Evolutionary conservation across 768 basidiomycete genomes (phyloP).

Genomic region (Leccinum truebloodii): DNA sequence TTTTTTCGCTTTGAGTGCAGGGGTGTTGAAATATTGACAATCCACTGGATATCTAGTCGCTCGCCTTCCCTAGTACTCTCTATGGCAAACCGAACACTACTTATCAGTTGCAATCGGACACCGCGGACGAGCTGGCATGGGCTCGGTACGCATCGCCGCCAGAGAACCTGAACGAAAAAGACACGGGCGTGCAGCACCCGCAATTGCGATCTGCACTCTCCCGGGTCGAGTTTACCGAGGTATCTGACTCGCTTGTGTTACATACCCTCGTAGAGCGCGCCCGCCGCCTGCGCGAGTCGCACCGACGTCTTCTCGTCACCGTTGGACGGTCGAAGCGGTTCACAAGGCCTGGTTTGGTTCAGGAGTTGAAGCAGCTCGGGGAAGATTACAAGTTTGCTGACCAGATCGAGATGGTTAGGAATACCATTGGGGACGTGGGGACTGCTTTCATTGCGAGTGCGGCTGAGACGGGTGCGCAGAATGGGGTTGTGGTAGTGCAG

Average conservation of each 20-base stretch:
- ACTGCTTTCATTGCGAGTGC: slow-evolving; percentile 66
- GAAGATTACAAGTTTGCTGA: slow-evolving; percentile 26
- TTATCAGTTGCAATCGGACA: slow-evolving; percentile 70
- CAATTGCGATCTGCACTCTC: slow-evolving; percentile 44
- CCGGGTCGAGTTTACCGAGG: slow-evolving; percentile 61
- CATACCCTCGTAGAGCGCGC: slow-evolving; percentile 53
- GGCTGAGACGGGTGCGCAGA: slow-evolving; percentile 52
- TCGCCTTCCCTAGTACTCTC: slow-evolving; percentile 64
- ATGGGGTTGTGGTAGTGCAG: slow-evolving; percentile 71
- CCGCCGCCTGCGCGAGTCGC: slow-evolving; percentile 21
- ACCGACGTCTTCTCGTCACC: slow-evolving; percentile 56
- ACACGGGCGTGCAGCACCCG: background rate
- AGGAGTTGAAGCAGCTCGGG: slow-evolving; percentile 57
- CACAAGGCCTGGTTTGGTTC: slow-evolving; percentile 55
- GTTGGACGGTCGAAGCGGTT: slow-evolving; percentile 77
- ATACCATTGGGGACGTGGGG: slow-evolving; percentile 86
- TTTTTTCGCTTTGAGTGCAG: background rate
- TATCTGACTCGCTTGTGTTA: slow-evolving; percentile 54
- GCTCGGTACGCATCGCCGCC: slow-evolving; percentile 48
- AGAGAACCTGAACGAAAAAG: slow-evolving; percentile 8
- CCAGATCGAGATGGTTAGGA: slow-evolving; percentile 46
- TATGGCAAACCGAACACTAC: slow-evolving; percentile 68
- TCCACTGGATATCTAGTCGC: slow-evolving; percentile 38
- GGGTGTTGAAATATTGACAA: background rate
- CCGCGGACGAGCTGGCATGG: slow-evolving; percentile 84